Evolutionary conservation across 768 basidiomycete species (phyloP).

Genomic region (Agrocybe pediades): DNA sequence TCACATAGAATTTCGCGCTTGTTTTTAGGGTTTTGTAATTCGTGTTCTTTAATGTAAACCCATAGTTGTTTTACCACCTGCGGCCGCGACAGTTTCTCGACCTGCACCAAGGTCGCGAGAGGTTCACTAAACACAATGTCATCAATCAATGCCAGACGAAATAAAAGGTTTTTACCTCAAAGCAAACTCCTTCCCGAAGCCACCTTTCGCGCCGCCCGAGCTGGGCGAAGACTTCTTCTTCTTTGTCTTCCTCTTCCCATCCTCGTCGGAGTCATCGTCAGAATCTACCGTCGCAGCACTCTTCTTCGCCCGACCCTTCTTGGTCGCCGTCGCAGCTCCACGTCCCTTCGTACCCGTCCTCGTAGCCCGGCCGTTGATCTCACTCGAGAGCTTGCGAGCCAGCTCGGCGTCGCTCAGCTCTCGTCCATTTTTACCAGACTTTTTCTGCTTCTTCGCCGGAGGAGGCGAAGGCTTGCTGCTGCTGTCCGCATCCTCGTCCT

Average conservation of each 20-base stretch:
- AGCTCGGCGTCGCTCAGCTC: conserved; percentile 70
- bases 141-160: conserved; percentile 10
- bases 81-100: conserved; percentile 75
- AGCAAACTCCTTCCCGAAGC: conserved; percentile 76
- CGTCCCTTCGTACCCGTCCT: conserved; percentile 43
- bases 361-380: conserved; percentile 66
- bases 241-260: conserved; percentile 31
- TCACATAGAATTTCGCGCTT: conserved; percentile 88
- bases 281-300: conserved; percentile 55
- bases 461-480: conserved; percentile 33
- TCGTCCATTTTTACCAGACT: conserved; percentile 45
- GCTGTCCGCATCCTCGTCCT: conserved; percentile 33
- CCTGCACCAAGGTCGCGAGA: conserved; percentile 67
- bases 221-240: conserved; percentile 40
- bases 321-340: conserved; percentile 39
- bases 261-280: conserved; percentile 53
- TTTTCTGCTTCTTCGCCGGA: conserved; percentile 52
- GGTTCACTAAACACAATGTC: conserved; percentile 53
- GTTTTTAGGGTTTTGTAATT: conserved; percentile 84
- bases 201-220: conserved; percentile 57
- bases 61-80: conserved; percentile 91
- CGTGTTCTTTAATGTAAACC: conserved; percentile 82
- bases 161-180: conserved; percentile 54
- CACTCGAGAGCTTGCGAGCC: conserved; percentile 69
- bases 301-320: conserved; percentile 51